Evolutionary conservation across 805 yeast species (phyloP), one percentile per base, ranked within the genome.

Genomic region (Kuraishia hungarica): DNA sequence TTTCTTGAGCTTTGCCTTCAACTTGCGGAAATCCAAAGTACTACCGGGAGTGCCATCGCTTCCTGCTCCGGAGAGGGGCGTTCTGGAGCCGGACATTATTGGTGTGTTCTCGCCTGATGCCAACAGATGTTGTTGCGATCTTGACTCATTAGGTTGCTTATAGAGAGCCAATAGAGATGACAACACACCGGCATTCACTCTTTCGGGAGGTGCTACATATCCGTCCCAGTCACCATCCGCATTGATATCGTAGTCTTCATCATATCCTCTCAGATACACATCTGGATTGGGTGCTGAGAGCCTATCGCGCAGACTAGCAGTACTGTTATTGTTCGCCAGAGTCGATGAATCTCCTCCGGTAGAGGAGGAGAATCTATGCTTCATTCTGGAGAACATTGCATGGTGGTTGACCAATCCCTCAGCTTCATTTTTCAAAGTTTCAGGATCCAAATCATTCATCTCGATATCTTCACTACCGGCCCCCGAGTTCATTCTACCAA

Each of bases 121-220:
- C 7, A 35, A 17, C 21, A 50, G 23, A 5, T 35, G 20, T 21
- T 29, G n/a, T 10, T n/a, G 20, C 1, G 65, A 57, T 2, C 53
- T 52, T 4, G 58, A 55, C 20, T 50, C 54, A 4, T 49, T 56
- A 47, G 65, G 77, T 62, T 76, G 73, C 58, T 83, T 86, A 64
- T 91, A 90, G 51, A 91, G 73, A 57, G 83, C 79, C 59, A 91
- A 74, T 58, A 91, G 75, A 1, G 93, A 82, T 0, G 96, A 88
- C 28, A 91, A 75, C 19, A 91, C 93, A 68, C 97, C 97, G 24
- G 91, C 91, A 61, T 86, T 86, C 13, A 89, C 92, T 54, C 79
- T 79, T 49, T 56, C 46, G 0, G 75, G 76, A 1, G 74, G 76
- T 6, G 72, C 69, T 17, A 75, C 63, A 56, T 73, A 72, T 63